Conservation (phyloP, 2,329 filamentous ascomycete species). For the Polychaeton citri region DNA sequence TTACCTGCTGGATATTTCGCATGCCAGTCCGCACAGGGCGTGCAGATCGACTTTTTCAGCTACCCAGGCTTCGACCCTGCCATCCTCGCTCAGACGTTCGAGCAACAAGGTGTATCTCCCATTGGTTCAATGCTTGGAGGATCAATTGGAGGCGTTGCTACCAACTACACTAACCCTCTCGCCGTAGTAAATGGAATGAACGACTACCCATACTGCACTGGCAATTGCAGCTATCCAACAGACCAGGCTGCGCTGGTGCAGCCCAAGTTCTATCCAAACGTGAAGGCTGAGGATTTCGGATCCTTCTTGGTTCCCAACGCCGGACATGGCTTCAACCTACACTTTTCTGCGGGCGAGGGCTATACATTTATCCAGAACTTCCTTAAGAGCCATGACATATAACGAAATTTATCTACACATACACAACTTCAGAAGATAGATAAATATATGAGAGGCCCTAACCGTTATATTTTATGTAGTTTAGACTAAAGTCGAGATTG, state of each 20-base stretch:
- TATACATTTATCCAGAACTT: constrained; percentile 17
- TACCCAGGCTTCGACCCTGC: constrained; percentile 16
- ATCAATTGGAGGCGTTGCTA: constrained; percentile 5
- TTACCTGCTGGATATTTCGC: constrained; percentile 18
- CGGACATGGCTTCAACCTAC: constrained; percentile 21
- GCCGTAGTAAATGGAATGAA: constrained; percentile 17
- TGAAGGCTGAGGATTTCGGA: constrained; percentile 7
- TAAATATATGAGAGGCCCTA: too few species aligned
- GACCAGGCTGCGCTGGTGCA: constrained; percentile 11
- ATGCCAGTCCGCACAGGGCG: constrained; percentile 9
- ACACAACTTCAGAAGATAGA: too few species aligned
- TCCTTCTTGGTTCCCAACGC: constrained; percentile 13
- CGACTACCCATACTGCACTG: constrained; percentile 19
- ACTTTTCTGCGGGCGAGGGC: constrained; percentile 16
- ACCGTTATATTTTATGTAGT: too few species aligned
- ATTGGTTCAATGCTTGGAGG: too few species aligned
- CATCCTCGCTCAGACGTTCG: too few species aligned
- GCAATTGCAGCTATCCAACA: constrained; percentile 17
- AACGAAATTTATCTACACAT: too few species aligned
- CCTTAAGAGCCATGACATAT: constrained; percentile 7
- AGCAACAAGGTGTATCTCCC: too few species aligned
- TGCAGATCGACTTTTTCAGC: constrained; percentile 20
- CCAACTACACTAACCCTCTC: constrained; percentile 14
- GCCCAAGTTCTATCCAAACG: constrained; percentile 10
- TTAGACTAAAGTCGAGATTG: too few species aligned